Conservation (phyloP, 2,329 filamentous ascomycete species). For the Diaporthe helianthi region DNA sequence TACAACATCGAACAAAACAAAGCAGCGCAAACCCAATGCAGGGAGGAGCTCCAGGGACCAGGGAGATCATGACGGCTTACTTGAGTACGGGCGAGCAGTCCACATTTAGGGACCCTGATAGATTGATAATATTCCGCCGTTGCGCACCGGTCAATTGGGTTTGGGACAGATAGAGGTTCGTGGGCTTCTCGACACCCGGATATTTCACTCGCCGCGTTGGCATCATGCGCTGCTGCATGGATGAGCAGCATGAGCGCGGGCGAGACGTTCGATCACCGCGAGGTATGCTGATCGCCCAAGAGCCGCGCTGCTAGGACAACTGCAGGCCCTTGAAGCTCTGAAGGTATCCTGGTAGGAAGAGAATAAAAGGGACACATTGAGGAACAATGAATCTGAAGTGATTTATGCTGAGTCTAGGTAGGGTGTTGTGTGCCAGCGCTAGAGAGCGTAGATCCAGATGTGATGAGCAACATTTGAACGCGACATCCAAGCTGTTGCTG, state of each 20-base stretch:
- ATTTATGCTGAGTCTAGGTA: not conserved
- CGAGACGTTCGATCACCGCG: constrained; percentile 24
- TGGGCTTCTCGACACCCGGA: constrained; percentile 2
- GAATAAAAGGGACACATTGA: not conserved
- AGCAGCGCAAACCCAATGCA: not conserved
- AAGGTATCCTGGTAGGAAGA: no score
- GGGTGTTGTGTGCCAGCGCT: not conserved
- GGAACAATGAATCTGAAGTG: not conserved
- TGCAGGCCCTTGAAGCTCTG: not conserved
- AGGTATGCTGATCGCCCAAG: not conserved
- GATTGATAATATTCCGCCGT: not conserved
- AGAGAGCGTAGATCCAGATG: not conserved
- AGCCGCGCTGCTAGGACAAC: not conserved
- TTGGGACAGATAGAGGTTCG: not conserved
- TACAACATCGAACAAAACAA: not conserved
- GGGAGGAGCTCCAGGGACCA: no score
- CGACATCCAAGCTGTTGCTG: no score
- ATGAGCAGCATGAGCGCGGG: not conserved
- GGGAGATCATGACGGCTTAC: constrained; percentile 1
- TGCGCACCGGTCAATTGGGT: not conserved
- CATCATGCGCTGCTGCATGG: constrained; percentile 11
- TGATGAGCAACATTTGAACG: no score
- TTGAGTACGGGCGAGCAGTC: not conserved
- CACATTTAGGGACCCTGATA: not conserved
- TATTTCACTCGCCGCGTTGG: constrained; percentile 8